phyloP scores from a whole-genome alignment of 192 early-diverging fungal genomes.

The Coemansia sp. region DNA sequence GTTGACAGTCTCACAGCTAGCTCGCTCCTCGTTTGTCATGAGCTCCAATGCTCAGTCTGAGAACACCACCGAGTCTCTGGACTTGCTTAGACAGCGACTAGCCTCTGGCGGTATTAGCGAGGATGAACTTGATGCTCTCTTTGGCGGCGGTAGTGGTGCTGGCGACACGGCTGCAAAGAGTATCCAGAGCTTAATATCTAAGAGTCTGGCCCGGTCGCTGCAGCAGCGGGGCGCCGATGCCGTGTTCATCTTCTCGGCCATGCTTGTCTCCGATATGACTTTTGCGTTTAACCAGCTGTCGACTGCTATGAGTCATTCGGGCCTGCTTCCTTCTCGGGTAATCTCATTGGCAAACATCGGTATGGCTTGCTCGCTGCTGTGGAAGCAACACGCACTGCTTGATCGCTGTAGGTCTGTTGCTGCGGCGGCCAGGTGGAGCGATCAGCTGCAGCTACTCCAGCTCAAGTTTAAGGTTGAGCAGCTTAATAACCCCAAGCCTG shows the following conservation, averaged over 20 bases:
- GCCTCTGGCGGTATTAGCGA: slow-evolving; percentile 28
- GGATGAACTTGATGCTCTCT: slow-evolving; percentile 24
- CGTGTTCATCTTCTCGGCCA: slow-evolving; percentile 43
- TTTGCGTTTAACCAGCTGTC: slow-evolving; percentile 45
- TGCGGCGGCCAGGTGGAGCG: slow-evolving; percentile 67
- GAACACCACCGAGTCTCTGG: slow-evolving; percentile 12
- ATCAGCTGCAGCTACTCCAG: slow-evolving; percentile 63
- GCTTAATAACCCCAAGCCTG: slow-evolving; percentile 53
- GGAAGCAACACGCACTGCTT: slow-evolving; percentile 68
- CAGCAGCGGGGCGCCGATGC: slow-evolving; percentile 46
- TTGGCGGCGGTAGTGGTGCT: slow-evolving; percentile 6
- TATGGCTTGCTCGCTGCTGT: slow-evolving; percentile 57
- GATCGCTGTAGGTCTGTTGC: slow-evolving; percentile 62
- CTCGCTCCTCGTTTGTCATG: slow-evolving; percentile 34
- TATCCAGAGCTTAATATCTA: slow-evolving; percentile 10
- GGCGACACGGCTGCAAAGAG: neutral
- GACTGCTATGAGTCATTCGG: slow-evolving; percentile 42
- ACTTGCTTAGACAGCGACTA: slow-evolving; percentile 25
- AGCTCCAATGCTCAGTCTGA: slow-evolving; percentile 1
- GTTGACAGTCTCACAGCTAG: slow-evolving; percentile 33
- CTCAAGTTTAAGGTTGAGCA: slow-evolving; percentile 62
- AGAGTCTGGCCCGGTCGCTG: slow-evolving; percentile 37
- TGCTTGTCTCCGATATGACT: slow-evolving; percentile 27
- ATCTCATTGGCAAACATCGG: slow-evolving; percentile 61
- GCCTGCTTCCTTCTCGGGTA: slow-evolving; percentile 40